Base-by-base conservation (phyloP, 305 asterid genomes). In the Withania somnifera region DNA sequence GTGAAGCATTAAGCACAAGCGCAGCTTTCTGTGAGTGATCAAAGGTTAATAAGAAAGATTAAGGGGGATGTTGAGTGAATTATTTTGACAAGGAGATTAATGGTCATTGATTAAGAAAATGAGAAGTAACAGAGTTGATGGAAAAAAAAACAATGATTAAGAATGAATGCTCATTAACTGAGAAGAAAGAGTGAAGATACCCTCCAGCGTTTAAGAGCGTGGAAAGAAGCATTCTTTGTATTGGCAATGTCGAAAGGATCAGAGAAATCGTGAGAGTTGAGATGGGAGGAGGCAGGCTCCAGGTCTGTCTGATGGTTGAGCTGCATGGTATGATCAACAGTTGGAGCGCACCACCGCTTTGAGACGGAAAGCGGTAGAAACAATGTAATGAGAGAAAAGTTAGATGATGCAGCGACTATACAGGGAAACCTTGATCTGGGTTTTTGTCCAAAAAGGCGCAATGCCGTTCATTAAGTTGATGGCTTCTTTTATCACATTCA, bases 1-100 rank as follows among this genome's bases (percentile, higher is more conserved):
- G 98, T 50, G 99, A 90, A 86, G 99, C 97, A 90, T 95, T 95
- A 38, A 95, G 97, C 84, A 94, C 99, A 7, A 93, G 90, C 24
- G 99, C 96, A 15, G 99, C 97, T 95, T 92, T 93, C 99, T 95
- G 91, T 63, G 52, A 77, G 50, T 82, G 85, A 78, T 69, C 77
- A 57, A 52, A 54, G 15, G 84, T 24, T 47, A 56, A 80, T 87
- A 52, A 86, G 84, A 87, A 80, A 80, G 42, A 83, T 61, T 20
- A 51, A 56, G 36, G 45, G 5, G 2, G 11, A 13, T 7, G 28
- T 52, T 66, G 52, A 64, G n/a, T 36, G 6, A 51, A 26, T 3
- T 57, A 3, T 69, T 69, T 69, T 56, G 30, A 36, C 50, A 36
- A 4, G 24, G 45, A 36, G 34, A 36, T 36, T 36, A 36, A 36